These are phyloP conservation scores for Ceratocystis diversiconidia DNA, from an alignment of 2,329 filamentous ascomycete genomes.

Conservation along the genomic window DNA sequence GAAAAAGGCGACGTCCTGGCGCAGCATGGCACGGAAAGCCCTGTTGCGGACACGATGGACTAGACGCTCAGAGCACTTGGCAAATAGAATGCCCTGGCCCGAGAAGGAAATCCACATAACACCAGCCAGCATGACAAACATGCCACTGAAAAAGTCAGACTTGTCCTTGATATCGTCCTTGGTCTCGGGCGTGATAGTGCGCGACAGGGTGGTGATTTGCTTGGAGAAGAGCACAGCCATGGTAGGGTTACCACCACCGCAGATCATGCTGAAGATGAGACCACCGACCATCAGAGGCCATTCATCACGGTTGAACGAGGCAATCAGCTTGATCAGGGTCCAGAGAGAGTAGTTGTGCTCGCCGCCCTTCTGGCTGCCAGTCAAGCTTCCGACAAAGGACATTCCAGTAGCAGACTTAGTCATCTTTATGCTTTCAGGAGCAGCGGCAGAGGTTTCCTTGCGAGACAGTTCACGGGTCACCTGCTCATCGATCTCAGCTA, in stretches of 20 bases:
- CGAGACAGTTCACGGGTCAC: conserved; percentile 35
- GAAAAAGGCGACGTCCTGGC: conserved; percentile 87
- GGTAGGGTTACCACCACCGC: conserved; percentile 66
- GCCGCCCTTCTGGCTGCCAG: conserved; percentile 29
- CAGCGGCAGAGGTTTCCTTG: conserved; percentile 30
- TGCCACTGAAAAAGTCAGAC: conserved; percentile 72
- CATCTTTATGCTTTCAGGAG: conserved; percentile 51
- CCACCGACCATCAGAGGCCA: conserved; percentile 58
- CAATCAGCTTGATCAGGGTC: conserved; percentile 66
- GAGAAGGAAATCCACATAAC: conserved; percentile 56
- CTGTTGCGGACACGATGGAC: conserved; percentile 69
- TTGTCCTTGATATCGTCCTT: conserved; percentile 48
- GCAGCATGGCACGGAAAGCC: conserved; percentile 75
- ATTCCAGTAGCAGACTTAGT: conserved; percentile 54
- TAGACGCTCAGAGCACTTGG: conserved; percentile 72
- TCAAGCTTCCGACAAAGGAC: conserved; percentile 43
- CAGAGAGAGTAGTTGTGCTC: conserved; percentile 52
- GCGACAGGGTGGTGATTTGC: conserved; percentile 57
- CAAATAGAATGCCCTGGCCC: conserved; percentile 59
- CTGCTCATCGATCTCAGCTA: conserved; percentile 10
- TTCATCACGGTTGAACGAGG: conserved; percentile 63
- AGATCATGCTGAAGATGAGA: conserved; percentile 58
- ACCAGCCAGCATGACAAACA: conserved; percentile 75
- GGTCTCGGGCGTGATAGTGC: conserved; percentile 34
- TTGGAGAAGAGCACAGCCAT: conserved; percentile 75